phyloP scores from a whole-genome alignment of 352 stramenopile genomes.

The Poterioochromonas sp. region DNA sequence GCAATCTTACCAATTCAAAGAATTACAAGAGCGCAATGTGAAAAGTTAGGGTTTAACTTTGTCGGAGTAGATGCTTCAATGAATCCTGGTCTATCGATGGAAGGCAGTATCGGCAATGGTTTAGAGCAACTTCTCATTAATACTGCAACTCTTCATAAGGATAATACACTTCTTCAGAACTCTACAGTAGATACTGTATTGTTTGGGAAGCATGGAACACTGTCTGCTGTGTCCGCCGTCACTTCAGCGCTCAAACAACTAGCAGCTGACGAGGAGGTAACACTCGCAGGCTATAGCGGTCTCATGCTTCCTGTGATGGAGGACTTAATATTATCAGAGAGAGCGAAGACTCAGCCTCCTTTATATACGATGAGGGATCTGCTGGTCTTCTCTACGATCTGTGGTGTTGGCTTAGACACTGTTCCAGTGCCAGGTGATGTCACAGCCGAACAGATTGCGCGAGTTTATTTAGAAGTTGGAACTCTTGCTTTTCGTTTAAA shows the following conservation, averaged over 20 bases:
- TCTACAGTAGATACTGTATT: not conserved
- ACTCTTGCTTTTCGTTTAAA: not conserved
- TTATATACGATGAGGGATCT: not conserved
- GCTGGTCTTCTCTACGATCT: not conserved
- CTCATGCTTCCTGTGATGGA: conserved; percentile 29
- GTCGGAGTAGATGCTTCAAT: conserved; percentile 26
- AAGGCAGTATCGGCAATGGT: not conserved
- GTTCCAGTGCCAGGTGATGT: conserved; percentile 4
- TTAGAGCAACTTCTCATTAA: not conserved
- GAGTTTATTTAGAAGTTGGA: conserved; percentile 5
- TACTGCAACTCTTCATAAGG: not conserved
- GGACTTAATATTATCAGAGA: conserved; percentile 2
- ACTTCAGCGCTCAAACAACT: not conserved
- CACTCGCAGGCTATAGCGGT: not conserved
- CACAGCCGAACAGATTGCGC: not conserved
- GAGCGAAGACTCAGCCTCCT: not conserved
- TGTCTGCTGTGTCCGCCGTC: not conserved
- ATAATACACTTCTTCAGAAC: not conserved
- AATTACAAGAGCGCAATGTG: not conserved
- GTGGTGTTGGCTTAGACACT: conserved; percentile 19
- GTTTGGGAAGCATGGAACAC: not conserved
- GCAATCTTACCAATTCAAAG: not conserved
- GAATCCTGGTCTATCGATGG: not conserved
- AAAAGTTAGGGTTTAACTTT: not conserved
- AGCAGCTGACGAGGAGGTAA: not conserved